Evolutionary conservation across 257 asterid species (phyloP), one percentile per base, ranked within the genome.

Genomic region (Solanum medicagineum): DNA sequence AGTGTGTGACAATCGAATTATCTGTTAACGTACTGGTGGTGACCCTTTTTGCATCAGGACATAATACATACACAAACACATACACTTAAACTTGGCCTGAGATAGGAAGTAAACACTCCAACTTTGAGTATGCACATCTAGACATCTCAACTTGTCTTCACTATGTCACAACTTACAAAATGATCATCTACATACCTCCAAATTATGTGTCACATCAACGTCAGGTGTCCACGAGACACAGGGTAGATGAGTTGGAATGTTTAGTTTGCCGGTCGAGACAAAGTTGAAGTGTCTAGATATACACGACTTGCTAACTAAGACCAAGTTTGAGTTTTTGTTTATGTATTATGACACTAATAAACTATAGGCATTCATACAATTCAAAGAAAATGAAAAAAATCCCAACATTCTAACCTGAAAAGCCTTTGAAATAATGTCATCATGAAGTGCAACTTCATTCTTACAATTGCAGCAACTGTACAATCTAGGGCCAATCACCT

Each of bases 381-480:
- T 16, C 40, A 82, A 32, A n/a, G 26, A 12, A 44, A 45, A 45
- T n/a, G 59, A 57, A 44, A 70, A 59, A 44, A 71, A 20, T 20
- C 32, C 55, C 55, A 74, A 45, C 6, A 74, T 12, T 45, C 81
- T 74, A 62, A 82, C 91, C 92, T 90, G 92, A 86, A 89, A 90
- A n/a, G 90, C 88, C 89, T 90, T 90, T 1, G 91, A 90, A 40
- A 90, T 86, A 44, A 89, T 88, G 71, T 91, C 90, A 71, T 88
- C 89, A 53, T 89, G 98, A 77, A 93, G 93, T 55, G 94, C 91
- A 44, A 95, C 98, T 81, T 94, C 95, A 84, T 92, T 95, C 81
- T 93, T 82, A 93, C 98, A 95, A 86, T 90, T 95, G 88, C 84
- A 92, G 95, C 98, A 95, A 93, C 97, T 77, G 89, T 95, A 94